Evolutionary conservation across 371 early-diverging fungal genomes (phyloP).

Genomic region (Encephalitozoon intestinalis): DNA sequence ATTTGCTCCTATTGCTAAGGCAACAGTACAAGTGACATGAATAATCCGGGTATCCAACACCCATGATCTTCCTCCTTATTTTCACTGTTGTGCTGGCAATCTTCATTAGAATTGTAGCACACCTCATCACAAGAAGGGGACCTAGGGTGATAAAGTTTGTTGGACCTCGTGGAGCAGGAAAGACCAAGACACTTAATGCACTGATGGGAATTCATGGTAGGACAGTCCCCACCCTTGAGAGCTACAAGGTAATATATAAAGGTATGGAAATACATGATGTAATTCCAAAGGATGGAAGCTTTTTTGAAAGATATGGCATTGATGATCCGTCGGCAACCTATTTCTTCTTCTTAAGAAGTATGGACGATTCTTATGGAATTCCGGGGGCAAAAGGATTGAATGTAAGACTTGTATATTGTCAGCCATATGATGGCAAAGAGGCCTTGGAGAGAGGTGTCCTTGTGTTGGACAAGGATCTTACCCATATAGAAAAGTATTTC

Average conservation of each 20-base stretch:
- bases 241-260: background rate
- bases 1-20: background rate
- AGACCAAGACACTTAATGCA: slow-evolving; percentile 16
- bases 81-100: background rate
- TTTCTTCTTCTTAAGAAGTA: slow-evolving; percentile 13
- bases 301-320: background rate
- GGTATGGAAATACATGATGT: background rate
- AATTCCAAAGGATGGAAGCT: background rate
- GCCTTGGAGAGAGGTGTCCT: background rate
- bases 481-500: background rate
- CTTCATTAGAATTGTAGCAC: background rate
- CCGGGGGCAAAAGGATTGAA: background rate
- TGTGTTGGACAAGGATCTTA: background rate
- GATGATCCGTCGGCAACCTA: background rate
- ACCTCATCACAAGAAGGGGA: background rate
- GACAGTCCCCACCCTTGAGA: slow-evolving; percentile 24
- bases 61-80: background rate
- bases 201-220: background rate
- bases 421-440: background rate
- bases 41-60: background rate
- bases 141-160: slow-evolving; percentile 6
- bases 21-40: background rate
- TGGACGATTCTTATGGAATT: background rate
- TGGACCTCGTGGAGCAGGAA: slow-evolving; percentile 17
- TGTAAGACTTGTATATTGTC: background rate